A percentile compares a stretch with the other conserved stretches of the same genome.
Conservation (phyloP, 371 early-diverging fungal species). For the Rhizomucor miehei region DNA sequence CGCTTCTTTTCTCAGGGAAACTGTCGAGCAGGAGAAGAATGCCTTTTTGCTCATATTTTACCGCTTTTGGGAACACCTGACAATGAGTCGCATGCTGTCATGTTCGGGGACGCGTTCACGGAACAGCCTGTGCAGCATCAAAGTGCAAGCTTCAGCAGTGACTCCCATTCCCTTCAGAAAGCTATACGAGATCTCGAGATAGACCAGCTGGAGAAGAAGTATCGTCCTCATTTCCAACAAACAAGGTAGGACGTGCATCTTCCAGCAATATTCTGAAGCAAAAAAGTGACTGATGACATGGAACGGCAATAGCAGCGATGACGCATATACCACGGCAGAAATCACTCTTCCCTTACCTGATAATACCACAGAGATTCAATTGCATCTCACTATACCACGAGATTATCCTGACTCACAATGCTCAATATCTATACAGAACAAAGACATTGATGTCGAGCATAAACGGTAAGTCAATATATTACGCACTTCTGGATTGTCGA, state of each 20-base stretch:
- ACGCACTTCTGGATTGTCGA: no score
- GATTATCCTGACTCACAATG: conserved; percentile 39
- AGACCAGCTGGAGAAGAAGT: conserved; percentile 37
- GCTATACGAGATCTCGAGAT: conserved; percentile 40
- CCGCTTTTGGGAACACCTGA: conserved; percentile 30
- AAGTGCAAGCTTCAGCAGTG: conserved; percentile 5
- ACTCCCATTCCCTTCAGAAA: conserved; percentile 31
- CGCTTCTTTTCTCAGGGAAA: conserved; percentile 44
- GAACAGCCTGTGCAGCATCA: conserved; percentile 6
- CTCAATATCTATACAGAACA: conserved; percentile 30
- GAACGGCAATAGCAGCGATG: not conserved
- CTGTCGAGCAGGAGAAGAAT: conserved; percentile 47
- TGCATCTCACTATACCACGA: conserved; percentile 28
- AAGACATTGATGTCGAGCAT: conserved; percentile 15
- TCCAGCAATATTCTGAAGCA: not conserved
- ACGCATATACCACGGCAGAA: conserved; percentile 20
- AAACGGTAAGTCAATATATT: conserved; percentile 20
- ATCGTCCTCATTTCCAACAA: conserved; percentile 16
- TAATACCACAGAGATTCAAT: conserved; percentile 10
- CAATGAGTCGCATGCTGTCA: conserved; percentile 16
- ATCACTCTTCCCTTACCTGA: conserved; percentile 20
- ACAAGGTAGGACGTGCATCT: conserved; percentile 17
- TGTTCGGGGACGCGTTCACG: conserved; percentile 13
- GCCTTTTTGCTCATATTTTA: conserved; percentile 45
- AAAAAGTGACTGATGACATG: not conserved